A percentile compares a stretch with the other conserved stretches of the same genome.
Conservation (phyloP, 1,284 basidiomycete species). For the Sanguinoderma infundibulare region DNA sequence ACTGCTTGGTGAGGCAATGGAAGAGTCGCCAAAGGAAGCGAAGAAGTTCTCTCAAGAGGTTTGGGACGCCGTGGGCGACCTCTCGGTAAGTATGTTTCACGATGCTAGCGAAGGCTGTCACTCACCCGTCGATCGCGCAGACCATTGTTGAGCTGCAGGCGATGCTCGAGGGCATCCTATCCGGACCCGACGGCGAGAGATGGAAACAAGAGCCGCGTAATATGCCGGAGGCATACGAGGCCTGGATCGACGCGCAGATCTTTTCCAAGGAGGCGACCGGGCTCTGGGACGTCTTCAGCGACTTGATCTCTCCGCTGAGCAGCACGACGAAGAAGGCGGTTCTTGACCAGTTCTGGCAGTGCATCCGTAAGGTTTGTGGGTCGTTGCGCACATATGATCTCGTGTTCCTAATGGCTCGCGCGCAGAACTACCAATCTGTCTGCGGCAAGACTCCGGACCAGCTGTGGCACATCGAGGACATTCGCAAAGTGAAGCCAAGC, state of each 20-base stretch:
- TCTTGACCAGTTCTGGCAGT: constrained; percentile 67
- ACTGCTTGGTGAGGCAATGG: constrained; percentile 68
- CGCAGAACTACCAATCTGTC: constrained; percentile 60
- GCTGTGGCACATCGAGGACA: constrained; percentile 67
- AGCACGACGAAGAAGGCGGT: constrained; percentile 52
- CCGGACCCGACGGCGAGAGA: constrained; percentile 51
- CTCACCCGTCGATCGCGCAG: constrained; percentile 40
- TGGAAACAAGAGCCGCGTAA: constrained; percentile 52
- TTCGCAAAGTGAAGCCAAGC: constrained; percentile 54
- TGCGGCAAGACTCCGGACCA: constrained; percentile 59
- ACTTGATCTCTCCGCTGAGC: constrained; percentile 60
- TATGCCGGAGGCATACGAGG: constrained; percentile 61
- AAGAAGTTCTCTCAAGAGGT: constrained; percentile 75
- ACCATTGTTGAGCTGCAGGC: constrained; percentile 65
- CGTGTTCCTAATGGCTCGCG: not conserved
- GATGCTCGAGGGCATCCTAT: constrained; percentile 60
- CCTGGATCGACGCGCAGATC: constrained; percentile 69
- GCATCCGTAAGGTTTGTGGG: constrained; percentile 57
- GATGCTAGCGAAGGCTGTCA: not conserved
- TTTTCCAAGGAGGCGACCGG: constrained; percentile 60
- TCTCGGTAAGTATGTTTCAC: constrained; percentile 54
- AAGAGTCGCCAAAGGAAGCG: constrained; percentile 70
- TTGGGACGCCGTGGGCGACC: constrained; percentile 79
- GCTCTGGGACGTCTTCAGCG: constrained; percentile 52
- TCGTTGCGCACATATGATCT: not conserved